Evolutionary conservation across 768 basidiomycete species (phyloP).

Genomic region (Mycena sanguinolenta): DNA sequence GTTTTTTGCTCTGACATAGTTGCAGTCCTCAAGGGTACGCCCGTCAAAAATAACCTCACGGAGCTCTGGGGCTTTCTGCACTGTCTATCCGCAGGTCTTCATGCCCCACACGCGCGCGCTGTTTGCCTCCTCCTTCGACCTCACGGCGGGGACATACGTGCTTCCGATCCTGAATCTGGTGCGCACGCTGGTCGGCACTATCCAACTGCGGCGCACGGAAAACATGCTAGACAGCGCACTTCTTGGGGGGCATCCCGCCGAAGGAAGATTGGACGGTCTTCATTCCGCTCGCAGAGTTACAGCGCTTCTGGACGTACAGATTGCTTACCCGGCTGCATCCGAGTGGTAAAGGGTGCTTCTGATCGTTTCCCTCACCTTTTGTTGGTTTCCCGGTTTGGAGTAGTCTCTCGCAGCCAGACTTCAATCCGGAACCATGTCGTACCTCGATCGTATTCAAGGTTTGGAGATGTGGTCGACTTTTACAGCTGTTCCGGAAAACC

Average conservation of each 20-base stretch:
- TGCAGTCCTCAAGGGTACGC: conserved; percentile 79
- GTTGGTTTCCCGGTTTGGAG: too few species aligned
- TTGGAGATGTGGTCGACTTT: too few species aligned
- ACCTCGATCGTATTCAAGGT: too few species aligned
- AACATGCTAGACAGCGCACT: conserved; percentile 49
- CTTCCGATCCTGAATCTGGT: conserved; percentile 62
- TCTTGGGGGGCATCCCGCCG: conserved; percentile 61
- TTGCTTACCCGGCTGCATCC: conserved; percentile 66
- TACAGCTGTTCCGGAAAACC: too few species aligned
- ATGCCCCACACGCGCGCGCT: conserved; percentile 58
- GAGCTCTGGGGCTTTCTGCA: conserved; percentile 71
- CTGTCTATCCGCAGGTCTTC: conserved; percentile 69
- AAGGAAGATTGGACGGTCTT: conserved; percentile 70
- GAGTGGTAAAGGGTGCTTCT: too few species aligned
- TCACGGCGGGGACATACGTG: conserved; percentile 65
- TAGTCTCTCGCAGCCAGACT: too few species aligned
- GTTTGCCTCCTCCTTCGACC: conserved; percentile 68
- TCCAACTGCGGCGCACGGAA: conserved; percentile 77
- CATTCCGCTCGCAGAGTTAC: conserved; percentile 69
- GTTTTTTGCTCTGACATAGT: not conserved
- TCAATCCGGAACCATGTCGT: too few species aligned
- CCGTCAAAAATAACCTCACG: conserved; percentile 75
- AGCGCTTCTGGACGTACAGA: conserved; percentile 73
- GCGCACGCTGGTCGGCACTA: conserved; percentile 59
- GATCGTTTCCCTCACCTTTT: too few species aligned